Conservation (phyloP, 1,139 yeast species). For the Eremothecium sinecaudum region DNA sequence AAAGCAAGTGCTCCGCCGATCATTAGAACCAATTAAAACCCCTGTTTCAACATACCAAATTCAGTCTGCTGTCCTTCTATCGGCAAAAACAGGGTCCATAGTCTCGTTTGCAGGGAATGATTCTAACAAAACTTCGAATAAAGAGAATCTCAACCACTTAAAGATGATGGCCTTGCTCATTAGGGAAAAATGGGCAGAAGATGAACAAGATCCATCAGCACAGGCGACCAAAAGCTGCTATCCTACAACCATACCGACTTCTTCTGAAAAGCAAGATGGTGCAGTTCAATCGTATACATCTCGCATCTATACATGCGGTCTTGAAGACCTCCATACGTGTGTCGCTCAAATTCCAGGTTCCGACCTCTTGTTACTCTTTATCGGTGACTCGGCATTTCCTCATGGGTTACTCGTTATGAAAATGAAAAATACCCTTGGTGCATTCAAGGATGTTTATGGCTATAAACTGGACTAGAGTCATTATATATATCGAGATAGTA, state of each 20-base stretch:
- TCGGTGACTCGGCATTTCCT: slow-evolving; percentile 21
- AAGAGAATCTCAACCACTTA: slow-evolving; percentile 20
- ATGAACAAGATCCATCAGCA: slow-evolving; percentile 15
- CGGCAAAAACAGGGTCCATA: slow-evolving; percentile 24
- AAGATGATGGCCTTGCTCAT: slow-evolving; percentile 28
- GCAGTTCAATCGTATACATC: slow-evolving; percentile 7
- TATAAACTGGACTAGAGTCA: slow-evolving; percentile 21
- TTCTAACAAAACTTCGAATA: slow-evolving; percentile 9
- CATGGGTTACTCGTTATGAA: slow-evolving; percentile 26
- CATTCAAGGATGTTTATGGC: slow-evolving; percentile 19
- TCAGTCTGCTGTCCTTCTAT: slow-evolving; percentile 22
- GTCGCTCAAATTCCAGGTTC: slow-evolving; percentile 26
- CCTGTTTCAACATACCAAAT: slow-evolving; percentile 10
- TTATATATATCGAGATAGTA: no score
- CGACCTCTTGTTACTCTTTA: slow-evolving; percentile 22
- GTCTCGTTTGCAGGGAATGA: slow-evolving; percentile 20
- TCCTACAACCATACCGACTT: slow-evolving; percentile 6
- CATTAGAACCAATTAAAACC: slow-evolving; percentile 8
- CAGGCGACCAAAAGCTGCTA: slow-evolving; percentile 14
- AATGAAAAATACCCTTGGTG: slow-evolving; percentile 19
- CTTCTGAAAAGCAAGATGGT: slow-evolving; percentile 4
- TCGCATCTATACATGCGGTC: slow-evolving; percentile 25
- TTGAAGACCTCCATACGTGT: slow-evolving; percentile 27
- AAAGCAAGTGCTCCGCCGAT: slow-evolving; percentile 6
- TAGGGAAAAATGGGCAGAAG: slow-evolving; percentile 29